Base-by-base conservation (phyloP, 2,329 filamentous ascomycete species). In the Camillea tinctor region DNA sequence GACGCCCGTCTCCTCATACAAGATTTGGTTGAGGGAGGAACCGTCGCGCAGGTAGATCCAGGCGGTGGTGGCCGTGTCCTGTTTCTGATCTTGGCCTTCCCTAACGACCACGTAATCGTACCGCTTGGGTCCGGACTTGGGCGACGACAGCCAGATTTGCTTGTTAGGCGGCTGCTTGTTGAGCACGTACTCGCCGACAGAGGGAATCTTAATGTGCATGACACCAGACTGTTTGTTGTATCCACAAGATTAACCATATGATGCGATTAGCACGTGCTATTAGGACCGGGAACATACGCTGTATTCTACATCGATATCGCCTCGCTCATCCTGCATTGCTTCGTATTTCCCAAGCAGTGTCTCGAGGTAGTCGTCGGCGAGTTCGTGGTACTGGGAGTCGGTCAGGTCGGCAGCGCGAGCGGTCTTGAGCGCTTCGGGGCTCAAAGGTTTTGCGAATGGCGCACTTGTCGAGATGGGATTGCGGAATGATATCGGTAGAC, bases 91-190 rank as follows among this genome's bases (percentile, higher is more conserved):
- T 80, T 93, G 90, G 30, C 84, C 81, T 69, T 95, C 91, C 60
- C 88, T 87, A 52, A 80, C 69, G 55, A 93, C 74, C 58, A 96
- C 90, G 85, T 91, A 99, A 76, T 98, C 93, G 79, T 89, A 99
- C 60, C 94, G 88, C 79, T 97, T 97, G 15, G 95, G 95, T 0
- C 95, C 95, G 5, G 91, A 93, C 57, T 92, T 81, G 3, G 95
- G 95, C 50, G 92, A 96, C 44, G 92, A 95, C 52, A 98, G 86
- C 95, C 95, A 99, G 72, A 99, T 97, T 74, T 90, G 95, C 81
- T 93, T 95, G 82, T 97, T 98, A 20, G 94, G 93, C 0, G 95
- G 95, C 76, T 99, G 95, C 77, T 99, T 99, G 85, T 99, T 99
- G 78, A 99, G 84, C 61, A 99, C 91, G 73, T 96, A 99, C 26